A percentile compares a stretch with the other conserved stretches of the same genome.
phyloP scores from a whole-genome alignment of 2,329 filamentous ascomycete genomes.

The Nemania abortiva region DNA sequence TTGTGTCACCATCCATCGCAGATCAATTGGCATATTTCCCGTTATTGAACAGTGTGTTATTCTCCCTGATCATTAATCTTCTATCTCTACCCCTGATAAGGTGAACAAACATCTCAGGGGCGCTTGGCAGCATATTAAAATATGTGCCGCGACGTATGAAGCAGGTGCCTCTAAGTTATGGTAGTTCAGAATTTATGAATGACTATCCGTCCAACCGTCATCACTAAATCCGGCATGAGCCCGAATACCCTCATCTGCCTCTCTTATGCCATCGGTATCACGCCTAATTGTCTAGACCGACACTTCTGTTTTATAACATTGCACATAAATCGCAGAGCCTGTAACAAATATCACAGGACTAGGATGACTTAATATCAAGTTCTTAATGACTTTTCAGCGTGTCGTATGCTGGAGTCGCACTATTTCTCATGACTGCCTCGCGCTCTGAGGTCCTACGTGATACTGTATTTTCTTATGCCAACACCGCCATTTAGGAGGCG shows the following conservation, averaged over 20 bases:
- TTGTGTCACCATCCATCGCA: constrained; percentile 31
- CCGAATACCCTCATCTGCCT: background rate
- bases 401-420: background rate
- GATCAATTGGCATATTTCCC: constrained; percentile 31
- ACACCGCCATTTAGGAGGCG: too few relatives aligned
- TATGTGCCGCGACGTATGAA: background rate
- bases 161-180: background rate
- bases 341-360: constrained; percentile 5
- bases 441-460: background rate
- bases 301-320: constrained; percentile 16
- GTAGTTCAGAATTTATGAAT: background rate
- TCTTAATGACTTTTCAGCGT: background rate
- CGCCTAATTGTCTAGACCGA: background rate
- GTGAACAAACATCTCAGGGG: background rate
- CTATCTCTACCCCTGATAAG: constrained; percentile 8
- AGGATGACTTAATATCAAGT: background rate
- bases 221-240: background rate
- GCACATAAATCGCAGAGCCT: background rate
- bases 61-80: background rate
- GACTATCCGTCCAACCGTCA: background rate
- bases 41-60: constrained; percentile 27
- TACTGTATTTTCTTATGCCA: background rate
- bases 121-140: background rate
- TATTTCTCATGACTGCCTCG: background rate
- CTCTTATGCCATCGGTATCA: background rate